A percentile compares a stretch with the other conserved stretches of the same genome.
These are phyloP conservation scores for Lactarius hatsudake DNA, from an alignment of 768 basidiomycete genomes.

Conservation along the genomic window DNA sequence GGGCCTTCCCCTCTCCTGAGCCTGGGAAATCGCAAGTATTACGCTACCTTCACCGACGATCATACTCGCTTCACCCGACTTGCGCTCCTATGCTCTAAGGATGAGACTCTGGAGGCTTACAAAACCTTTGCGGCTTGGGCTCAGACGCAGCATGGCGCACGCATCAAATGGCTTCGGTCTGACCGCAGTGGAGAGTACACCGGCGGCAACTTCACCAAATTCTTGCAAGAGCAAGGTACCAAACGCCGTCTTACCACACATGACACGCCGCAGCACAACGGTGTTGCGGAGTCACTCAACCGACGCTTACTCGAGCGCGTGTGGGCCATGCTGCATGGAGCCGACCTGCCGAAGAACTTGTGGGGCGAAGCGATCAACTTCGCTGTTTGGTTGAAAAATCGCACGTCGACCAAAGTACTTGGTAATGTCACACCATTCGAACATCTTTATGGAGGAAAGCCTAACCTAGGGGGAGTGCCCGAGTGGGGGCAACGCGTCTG, in stretches of 20 bases:
- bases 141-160: conserved; percentile 30
- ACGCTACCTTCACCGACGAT: conserved; percentile 39
- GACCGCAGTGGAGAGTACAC: conserved; percentile 23
- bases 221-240: conserved; percentile 30
- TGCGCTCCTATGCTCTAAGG: conserved; percentile 35
- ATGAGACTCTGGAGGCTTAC: conserved; percentile 32
- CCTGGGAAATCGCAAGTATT: conserved; percentile 34
- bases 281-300: conserved; percentile 40
- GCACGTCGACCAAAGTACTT: not conserved
- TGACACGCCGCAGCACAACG: conserved; percentile 35
- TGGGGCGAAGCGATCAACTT: conserved; percentile 35
- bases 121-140: conserved; percentile 31
- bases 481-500: too few species aligned
- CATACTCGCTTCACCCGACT: conserved; percentile 31
- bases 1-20: conserved; percentile 26
- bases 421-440: not conserved
- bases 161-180: conserved; percentile 33
- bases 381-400: not conserved
- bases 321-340: conserved; percentile 35
- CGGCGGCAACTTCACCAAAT: conserved; percentile 26
- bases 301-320: conserved; percentile 34
- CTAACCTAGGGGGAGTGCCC: not conserved
- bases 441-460: not conserved
- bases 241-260: conserved; percentile 3
- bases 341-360: conserved; percentile 34